A percentile compares a stretch with the other conserved stretches of the same genome.
phyloP scores from a whole-genome alignment of 179 eudicot genomes.

The Corrigiola litoralis region DNA sequence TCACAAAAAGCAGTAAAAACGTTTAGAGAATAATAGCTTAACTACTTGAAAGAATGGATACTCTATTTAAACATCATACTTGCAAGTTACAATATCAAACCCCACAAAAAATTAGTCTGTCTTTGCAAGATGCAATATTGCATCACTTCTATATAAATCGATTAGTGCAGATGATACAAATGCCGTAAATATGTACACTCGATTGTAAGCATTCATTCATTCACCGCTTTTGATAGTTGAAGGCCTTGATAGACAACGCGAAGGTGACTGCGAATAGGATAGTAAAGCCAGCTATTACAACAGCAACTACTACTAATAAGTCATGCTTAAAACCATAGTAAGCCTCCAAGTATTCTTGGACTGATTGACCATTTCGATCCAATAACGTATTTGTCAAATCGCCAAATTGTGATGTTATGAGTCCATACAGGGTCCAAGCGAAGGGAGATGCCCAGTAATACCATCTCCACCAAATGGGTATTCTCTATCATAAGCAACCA shows the following conservation, averaged over 20 bases:
- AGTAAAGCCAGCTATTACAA: constrained; percentile 16
- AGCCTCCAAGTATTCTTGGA: constrained; percentile 8
- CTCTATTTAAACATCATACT: too few relatives aligned
- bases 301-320: constrained; percentile 19
- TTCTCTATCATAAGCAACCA: constrained; percentile 10
- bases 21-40: too few relatives aligned
- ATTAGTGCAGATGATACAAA: too few relatives aligned
- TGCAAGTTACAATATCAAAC: too few relatives aligned
- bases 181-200: too few relatives aligned
- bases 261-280: constrained; percentile 20
- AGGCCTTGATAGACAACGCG: constrained; percentile 22
- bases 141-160: too few relatives aligned
- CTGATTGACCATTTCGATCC: constrained; percentile 14
- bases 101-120: too few relatives aligned
- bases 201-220: too few relatives aligned
- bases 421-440: constrained; percentile 25
- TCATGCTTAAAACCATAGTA: constrained; percentile 28
- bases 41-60: too few relatives aligned
- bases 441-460: constrained; percentile 25
- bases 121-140: too few relatives aligned
- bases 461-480: constrained; percentile 33
- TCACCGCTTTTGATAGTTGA: constrained; percentile 26
- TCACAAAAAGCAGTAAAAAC: too few relatives aligned
- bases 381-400: constrained; percentile 1
- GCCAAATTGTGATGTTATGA: constrained; percentile 25